Evolutionary conservation across 2,329 filamentous ascomycete genomes (phyloP).

Genomic region (Colletotrichum sp.): DNA sequence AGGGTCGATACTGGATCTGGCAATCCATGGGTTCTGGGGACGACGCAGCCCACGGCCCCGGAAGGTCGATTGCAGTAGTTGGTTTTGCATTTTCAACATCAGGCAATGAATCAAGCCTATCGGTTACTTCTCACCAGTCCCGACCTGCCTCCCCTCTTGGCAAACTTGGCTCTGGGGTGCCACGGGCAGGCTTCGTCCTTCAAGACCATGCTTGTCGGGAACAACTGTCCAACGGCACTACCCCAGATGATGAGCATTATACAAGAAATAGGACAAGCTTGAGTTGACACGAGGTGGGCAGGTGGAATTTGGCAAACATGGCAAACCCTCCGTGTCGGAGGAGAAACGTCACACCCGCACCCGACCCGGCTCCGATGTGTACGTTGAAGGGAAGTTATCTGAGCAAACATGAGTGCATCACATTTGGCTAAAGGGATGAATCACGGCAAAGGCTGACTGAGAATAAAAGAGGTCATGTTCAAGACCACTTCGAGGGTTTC

Average conservation of each 20-base stretch:
- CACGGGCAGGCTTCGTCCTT: background rate
- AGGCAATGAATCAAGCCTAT: background rate
- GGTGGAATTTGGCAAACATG: background rate
- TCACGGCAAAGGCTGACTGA: background rate
- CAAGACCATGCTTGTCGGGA: background rate
- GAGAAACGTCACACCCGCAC: constrained; percentile 3
- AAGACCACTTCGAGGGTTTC: background rate
- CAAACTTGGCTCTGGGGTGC: background rate
- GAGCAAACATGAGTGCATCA: background rate
- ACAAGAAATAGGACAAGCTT: background rate
- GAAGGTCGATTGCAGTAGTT: background rate
- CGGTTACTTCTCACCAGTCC: background rate
- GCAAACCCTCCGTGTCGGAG: background rate
- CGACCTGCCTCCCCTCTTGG: background rate
- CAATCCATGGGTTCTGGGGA: background rate
- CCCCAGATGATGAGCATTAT: background rate
- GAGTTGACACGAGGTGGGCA: background rate
- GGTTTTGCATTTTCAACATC: background rate
- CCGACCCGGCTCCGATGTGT: background rate
- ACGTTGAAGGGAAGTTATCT: background rate
- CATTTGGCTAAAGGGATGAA: background rate
- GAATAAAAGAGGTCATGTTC: background rate
- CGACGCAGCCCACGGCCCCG: background rate
- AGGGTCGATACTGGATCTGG: background rate
- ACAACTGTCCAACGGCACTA: background rate